Evolutionary conservation across 345 rosid genomes (phyloP).

Genomic region (Microthlaspi erraticum): DNA sequence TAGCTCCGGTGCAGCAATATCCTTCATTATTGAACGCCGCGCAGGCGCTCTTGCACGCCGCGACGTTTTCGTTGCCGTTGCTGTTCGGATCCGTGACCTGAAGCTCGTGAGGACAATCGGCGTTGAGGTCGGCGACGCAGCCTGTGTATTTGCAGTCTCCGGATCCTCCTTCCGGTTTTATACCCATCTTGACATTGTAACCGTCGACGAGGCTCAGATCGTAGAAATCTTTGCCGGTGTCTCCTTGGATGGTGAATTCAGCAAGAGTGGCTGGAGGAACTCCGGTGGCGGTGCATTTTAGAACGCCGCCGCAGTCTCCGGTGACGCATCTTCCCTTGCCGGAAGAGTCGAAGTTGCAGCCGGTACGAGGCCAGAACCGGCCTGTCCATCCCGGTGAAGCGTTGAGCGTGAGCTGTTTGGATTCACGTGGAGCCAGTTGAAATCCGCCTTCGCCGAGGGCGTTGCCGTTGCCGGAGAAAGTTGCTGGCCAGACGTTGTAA

Average conservation of each 20-base stretch:
- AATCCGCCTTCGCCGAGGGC: constrained; percentile 76
- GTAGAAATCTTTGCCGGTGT: constrained; percentile 66
- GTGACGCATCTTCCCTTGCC: constrained; percentile 71
- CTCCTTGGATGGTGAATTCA: constrained; percentile 60
- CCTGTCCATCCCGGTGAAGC: constrained; percentile 86
- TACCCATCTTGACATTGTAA: constrained; percentile 75
- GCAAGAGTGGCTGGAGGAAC: constrained; percentile 67
- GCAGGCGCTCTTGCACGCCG: constrained; percentile 86
- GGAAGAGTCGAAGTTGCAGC: constrained; percentile 68
- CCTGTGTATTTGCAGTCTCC: constrained; percentile 83
- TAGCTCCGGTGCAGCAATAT: constrained; percentile 81
- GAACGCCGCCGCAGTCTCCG: constrained; percentile 75
- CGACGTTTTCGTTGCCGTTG: constrained; percentile 51
- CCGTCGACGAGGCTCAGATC: constrained; percentile 94
- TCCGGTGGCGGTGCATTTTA: constrained; percentile 73
- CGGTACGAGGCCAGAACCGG: constrained; percentile 85
- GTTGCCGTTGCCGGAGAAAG: constrained; percentile 62
- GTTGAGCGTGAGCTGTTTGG: constrained; percentile 47
- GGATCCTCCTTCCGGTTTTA: constrained; percentile 61
- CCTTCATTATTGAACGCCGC: constrained; percentile 61
- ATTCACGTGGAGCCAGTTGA: constrained; percentile 52
- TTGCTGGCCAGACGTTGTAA: constrained; percentile 87
- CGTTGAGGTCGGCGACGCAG: constrained; percentile 70
- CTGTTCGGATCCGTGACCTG: constrained; percentile 49
- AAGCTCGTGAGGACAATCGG: constrained; percentile 66